A percentile compares a stretch with the other conserved stretches of the same genome.
Evolutionary conservation across 2,329 filamentous ascomycete genomes (phyloP).

Genomic region (Xylariaceae sp.): DNA sequence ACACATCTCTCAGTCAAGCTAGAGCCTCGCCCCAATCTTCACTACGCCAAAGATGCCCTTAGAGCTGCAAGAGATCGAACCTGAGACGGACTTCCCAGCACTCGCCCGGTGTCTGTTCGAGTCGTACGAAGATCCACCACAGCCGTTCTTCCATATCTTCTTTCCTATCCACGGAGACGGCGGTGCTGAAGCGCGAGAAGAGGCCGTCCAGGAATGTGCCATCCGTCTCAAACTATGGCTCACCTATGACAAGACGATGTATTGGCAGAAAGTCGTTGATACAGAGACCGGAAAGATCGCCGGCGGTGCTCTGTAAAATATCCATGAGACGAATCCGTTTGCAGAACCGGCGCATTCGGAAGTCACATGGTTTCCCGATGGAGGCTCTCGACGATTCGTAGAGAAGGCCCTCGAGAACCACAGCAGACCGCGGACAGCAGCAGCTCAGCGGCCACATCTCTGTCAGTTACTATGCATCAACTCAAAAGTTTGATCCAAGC

Average conservation of each 20-base stretch:
- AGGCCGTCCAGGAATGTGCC: background rate
- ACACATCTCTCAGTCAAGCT: too few species aligned
- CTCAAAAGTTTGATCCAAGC: background rate
- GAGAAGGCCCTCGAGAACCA: constrained; percentile 5
- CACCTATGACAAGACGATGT: background rate
- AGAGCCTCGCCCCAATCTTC: too few species aligned
- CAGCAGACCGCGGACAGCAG: constrained; percentile 7
- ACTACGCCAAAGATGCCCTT: background rate
- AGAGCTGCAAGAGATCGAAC: background rate
- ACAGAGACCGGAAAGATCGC: background rate
- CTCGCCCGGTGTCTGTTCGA: background rate
- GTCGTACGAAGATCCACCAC: background rate
- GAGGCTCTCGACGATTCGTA: background rate
- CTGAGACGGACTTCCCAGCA: background rate
- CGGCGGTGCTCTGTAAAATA: constrained; percentile 4
- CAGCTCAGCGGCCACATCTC: constrained; percentile 21
- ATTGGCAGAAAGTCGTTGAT: constrained; percentile 2
- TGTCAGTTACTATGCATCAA: constrained; percentile 14
- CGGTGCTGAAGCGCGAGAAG: background rate
- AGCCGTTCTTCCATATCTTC: background rate
- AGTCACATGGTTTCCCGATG: constrained; percentile 14
- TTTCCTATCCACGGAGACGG: background rate
- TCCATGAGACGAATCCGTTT: constrained; percentile 28
- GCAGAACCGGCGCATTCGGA: constrained; percentile 8
- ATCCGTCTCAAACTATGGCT: background rate